A percentile compares a stretch with the other conserved stretches of the same genome.
phyloP scores from a whole-genome alignment of 371 early-diverging fungal genomes.

The Catenaria anguillulae region DNA sequence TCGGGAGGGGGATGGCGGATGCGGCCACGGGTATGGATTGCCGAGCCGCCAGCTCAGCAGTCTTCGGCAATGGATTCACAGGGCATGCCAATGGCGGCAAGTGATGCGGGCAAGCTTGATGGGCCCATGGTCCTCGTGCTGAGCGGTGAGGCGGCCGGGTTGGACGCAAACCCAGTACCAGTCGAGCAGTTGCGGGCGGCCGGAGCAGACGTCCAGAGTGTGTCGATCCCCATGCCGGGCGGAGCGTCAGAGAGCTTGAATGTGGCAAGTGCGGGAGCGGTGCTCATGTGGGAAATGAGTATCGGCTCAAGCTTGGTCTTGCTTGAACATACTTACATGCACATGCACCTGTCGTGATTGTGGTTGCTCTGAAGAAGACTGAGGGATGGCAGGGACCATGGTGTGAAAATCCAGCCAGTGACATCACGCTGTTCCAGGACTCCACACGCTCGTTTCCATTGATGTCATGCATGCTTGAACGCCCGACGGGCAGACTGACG shows the following conservation, averaged over 20 bases:
- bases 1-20: not conserved
- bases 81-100: no score
- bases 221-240: not conserved
- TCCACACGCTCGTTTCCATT: no score
- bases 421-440: no score
- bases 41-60: not conserved
- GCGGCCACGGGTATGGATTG: not conserved
- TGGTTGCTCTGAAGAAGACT: no score
- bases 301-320: no score
- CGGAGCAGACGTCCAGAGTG: not conserved
- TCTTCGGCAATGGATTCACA: not conserved
- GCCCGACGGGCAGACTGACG: no score
- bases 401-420: no score
- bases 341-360: no score
- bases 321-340: no score
- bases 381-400: no score
- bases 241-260: not conserved
- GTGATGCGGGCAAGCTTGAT: no score
- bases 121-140: not conserved
- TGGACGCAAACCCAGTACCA: not conserved
- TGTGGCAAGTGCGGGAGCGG: not conserved
- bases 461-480: no score
- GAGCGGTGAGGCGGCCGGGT: not conserved
- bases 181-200: not conserved
- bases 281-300: slow-evolving; percentile 5